A percentile compares a stretch with the other conserved stretches of the same genome.
Evolutionary conservation across 208 protist species (phyloP).

Genomic region (Wallacemonas collosoma): DNA sequence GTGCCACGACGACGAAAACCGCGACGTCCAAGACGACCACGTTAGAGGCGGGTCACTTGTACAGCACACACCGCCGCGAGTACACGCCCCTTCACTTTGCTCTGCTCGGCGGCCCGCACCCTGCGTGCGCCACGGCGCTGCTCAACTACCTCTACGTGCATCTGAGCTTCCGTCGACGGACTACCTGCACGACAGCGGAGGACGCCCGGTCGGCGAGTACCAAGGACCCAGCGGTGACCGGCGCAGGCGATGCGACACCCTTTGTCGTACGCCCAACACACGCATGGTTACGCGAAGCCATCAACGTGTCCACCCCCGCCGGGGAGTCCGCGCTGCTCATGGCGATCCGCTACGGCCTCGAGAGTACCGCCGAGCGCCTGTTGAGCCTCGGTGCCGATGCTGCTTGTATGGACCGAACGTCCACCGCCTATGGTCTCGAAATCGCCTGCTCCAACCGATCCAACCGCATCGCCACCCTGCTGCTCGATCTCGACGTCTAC

Average conservation of each 20-base stretch:
- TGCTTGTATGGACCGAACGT: conserved; percentile 66
- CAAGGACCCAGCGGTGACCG: conserved; percentile 3
- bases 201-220: background rate
- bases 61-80: conserved; percentile 41
- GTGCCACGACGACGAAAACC: background rate
- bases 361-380: conserved; percentile 53
- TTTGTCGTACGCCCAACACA: conserved; percentile 5
- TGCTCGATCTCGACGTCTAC: conserved; percentile 47
- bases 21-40: background rate
- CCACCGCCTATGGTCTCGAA: conserved; percentile 66
- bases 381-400: conserved; percentile 62
- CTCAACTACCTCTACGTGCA: conserved; percentile 47
- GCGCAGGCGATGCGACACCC: background rate
- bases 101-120: conserved; percentile 53
- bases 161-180: conserved; percentile 18
- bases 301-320: conserved; percentile 66
- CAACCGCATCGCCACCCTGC: conserved; percentile 51
- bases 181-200: background rate
- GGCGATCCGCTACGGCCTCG: conserved; percentile 60
- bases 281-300: conserved; percentile 36
- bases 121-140: conserved; percentile 33
- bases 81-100: conserved; percentile 77
- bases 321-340: conserved; percentile 73
- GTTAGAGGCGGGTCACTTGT: conserved; percentile 20
- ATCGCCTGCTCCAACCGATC: conserved; percentile 73